A percentile compares a stretch with the other conserved stretches of the same genome.
These are phyloP conservation scores for Geotrichum aggregatum DNA, from an alignment of 1,139 yeast species.

Conservation along the genomic window DNA sequence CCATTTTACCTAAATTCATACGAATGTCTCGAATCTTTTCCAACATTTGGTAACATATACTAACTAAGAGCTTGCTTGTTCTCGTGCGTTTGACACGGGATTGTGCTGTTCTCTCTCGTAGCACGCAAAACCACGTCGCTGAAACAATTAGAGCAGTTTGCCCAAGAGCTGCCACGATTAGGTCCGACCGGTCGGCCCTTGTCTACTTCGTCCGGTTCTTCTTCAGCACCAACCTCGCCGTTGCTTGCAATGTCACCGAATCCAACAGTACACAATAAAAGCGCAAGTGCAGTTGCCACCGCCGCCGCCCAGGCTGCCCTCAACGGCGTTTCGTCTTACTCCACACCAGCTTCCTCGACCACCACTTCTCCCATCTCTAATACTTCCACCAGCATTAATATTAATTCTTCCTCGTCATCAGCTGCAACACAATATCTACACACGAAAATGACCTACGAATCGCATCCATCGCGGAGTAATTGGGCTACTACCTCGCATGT, in stretches of 20 bases:
- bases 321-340: not conserved
- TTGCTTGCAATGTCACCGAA: conserved; percentile 5
- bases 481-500: conserved; percentile 29
- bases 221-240: conserved; percentile 19
- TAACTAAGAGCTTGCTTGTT: too few relatives aligned
- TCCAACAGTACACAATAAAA: not conserved
- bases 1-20: too few relatives aligned
- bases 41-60: too few relatives aligned
- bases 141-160: conserved; percentile 21
- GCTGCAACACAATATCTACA: conserved; percentile 5
- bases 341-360: not conserved
- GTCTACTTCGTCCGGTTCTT: conserved; percentile 13
- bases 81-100: too few relatives aligned
- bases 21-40: too few relatives aligned
- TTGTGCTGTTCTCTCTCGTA: too few relatives aligned
- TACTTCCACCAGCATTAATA: not conserved
- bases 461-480: conserved; percentile 20
- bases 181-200: conserved; percentile 15
- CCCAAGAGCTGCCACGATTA: conserved; percentile 21
- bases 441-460: conserved; percentile 16
- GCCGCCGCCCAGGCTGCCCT: conserved; percentile 9
- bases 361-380: conserved; percentile 6
- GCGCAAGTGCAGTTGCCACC: not conserved
- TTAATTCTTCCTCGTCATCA: conserved; percentile 1
- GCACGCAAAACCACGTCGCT: conserved; percentile 22